Percentiles rank a stretch among this genome's conserved stretches.
Evolutionary conservation across 805 yeast species (phyloP).

Genomic region (Priceomyces castillae): DNA sequence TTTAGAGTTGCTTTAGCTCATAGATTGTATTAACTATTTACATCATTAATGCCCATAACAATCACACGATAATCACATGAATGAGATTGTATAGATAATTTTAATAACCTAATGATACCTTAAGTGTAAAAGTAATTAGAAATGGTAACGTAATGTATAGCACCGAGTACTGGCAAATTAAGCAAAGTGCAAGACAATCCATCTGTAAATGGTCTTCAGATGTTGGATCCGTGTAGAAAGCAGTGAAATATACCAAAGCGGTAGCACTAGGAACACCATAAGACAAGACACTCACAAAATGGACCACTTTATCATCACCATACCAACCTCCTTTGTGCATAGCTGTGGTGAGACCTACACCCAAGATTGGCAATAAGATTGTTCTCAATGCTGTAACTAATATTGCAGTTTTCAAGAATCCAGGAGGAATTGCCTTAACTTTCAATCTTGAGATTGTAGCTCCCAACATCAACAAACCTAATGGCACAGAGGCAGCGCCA

Average conservation of each 20-base stretch:
- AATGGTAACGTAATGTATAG: slow-evolving; percentile 72
- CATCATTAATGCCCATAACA: too few species aligned
- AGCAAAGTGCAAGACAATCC: slow-evolving; percentile 78
- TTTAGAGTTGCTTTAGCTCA: too few species aligned
- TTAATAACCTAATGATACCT: slow-evolving; percentile 44
- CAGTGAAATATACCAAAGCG: slow-evolving; percentile 81
- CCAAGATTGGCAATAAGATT: slow-evolving; percentile 75
- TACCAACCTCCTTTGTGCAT: slow-evolving; percentile 63
- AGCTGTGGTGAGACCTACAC: slow-evolving; percentile 58
- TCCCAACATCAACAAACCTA: slow-evolving; percentile 79
- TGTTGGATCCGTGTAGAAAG: slow-evolving; percentile 73
- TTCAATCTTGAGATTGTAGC: slow-evolving; percentile 81
- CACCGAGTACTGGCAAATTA: slow-evolving; percentile 70
- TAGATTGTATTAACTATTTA: neutral
- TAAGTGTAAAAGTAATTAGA: slow-evolving; percentile 65
- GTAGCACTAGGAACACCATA: slow-evolving; percentile 89
- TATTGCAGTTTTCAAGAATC: slow-evolving; percentile 67
- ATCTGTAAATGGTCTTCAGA: slow-evolving; percentile 57
- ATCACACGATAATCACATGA: too few species aligned
- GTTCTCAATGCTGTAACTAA: slow-evolving; percentile 57
- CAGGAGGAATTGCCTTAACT: slow-evolving; percentile 57
- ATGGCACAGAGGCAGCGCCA: slow-evolving; percentile 85
- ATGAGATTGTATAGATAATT: neutral
- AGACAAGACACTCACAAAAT: slow-evolving; percentile 70
- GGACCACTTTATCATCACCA: slow-evolving; percentile 54